Evolutionary conservation across 2,329 filamentous ascomycete species (phyloP), one percentile per base, ranked within the genome.

Genomic region (Pleomassaria siparia): DNA sequence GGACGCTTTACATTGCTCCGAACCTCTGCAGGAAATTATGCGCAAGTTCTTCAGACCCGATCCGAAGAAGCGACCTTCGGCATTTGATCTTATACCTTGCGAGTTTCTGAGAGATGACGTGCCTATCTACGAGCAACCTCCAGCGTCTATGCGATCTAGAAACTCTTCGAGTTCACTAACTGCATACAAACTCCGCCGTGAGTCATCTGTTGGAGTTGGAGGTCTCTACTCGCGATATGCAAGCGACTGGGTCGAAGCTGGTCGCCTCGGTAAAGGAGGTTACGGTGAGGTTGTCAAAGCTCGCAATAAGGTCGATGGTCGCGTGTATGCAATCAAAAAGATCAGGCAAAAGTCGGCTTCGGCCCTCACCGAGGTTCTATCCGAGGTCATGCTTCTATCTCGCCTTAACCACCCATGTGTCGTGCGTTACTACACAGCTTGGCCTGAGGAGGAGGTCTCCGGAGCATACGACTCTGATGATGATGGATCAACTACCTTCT

Each of bases 271-370:
- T 2, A 95, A 92, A 67, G 94, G 94, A 35, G 94, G 92, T 0
- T 99, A 96, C 72, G 94, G 94, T 4, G 90, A 96, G 72, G 94
- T 99, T 18, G 90, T 97, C 46, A 95, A 96, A 69, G 92, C 92
- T 2, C 83, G 92, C 25, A 95, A 96, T 70, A 96, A 94, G 73
- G 82, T 96, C 3, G 94, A 97, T 66, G 89, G 89, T 0, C 88
- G 91, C 48, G 86, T 95, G 35, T 99, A 97, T 71, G 94, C 94
- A 15, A 89, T 99, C 66, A 99, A 99, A 70, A 96, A 97, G 68
- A 94, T 99, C 52, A 89, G 85, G 1, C 89, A 94, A 58, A 86
- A 86, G 43, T 89, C 89, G 1, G 82, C 87, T 21, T 80, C 85
- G 10, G 77, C 79, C 4, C 76, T 97, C 30, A 91, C 88, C 0